phyloP scores from a whole-genome alignment of 2,329 filamentous ascomycete genomes.

The Zymoseptoria ardabiliae region DNA sequence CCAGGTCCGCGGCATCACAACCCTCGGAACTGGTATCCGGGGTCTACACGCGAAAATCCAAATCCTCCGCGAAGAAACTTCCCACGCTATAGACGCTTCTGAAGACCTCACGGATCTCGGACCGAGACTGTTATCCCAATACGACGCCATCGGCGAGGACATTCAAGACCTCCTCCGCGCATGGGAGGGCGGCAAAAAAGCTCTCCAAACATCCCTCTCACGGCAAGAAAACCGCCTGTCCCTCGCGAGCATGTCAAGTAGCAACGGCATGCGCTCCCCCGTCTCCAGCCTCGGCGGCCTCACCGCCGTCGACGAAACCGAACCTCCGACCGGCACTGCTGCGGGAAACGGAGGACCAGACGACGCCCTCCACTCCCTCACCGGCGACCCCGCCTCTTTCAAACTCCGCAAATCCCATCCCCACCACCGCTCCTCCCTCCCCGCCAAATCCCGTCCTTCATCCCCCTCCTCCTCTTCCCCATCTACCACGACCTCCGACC shows the following conservation, averaged over 20 bases:
- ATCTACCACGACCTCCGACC: not conserved
- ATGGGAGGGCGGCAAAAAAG: slow-evolving; percentile 62
- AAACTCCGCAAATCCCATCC: slow-evolving; percentile 25
- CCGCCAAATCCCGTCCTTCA: not conserved
- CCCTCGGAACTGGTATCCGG: slow-evolving; percentile 81
- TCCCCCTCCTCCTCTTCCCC: not conserved
- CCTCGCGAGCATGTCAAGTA: slow-evolving; percentile 37
- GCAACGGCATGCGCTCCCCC: slow-evolving; percentile 39
- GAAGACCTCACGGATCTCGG: slow-evolving; percentile 57
- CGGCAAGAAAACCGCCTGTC: slow-evolving; percentile 60
- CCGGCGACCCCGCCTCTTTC: slow-evolving; percentile 51
- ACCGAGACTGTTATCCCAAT: slow-evolving; percentile 73
- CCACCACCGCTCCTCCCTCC: slow-evolving; percentile 35
- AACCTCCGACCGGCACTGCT: not conserved
- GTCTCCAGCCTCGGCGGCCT: slow-evolving; percentile 57
- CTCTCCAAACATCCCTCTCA: slow-evolving; percentile 73
- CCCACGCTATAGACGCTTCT: slow-evolving; percentile 66
- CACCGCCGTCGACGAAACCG: slow-evolving; percentile 45
- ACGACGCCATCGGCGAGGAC: slow-evolving; percentile 88
- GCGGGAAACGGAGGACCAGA: slow-evolving; percentile 48
- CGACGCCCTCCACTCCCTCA: slow-evolving; percentile 71
- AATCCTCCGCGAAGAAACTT: slow-evolving; percentile 81
- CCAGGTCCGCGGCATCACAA: slow-evolving; percentile 81
- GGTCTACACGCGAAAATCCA: slow-evolving; percentile 93
- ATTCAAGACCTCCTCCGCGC: slow-evolving; percentile 53